Evolutionary conservation across 2,329 filamentous ascomycete species (phyloP).

Genomic region (Ophiocordyceps camponoti-saundersi): DNA sequence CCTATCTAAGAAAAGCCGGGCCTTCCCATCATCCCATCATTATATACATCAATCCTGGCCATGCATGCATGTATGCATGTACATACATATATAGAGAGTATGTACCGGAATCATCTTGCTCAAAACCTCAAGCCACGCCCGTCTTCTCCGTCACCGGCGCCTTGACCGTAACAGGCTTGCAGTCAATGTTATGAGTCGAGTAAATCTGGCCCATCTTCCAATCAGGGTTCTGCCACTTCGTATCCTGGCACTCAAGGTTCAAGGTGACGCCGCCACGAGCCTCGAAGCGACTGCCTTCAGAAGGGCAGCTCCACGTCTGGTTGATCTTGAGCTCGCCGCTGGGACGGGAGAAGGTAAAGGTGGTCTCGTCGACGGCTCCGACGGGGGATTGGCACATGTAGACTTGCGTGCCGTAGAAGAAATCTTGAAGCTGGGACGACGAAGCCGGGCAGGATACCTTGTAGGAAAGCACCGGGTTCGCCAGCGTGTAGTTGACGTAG

Average conservation of each 20-base stretch:
- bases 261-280: constrained; percentile 11
- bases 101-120: neutral
- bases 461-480: constrained; percentile 24
- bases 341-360: constrained; percentile 25
- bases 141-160: constrained; percentile 10
- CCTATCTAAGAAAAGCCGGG: no score
- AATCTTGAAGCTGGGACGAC: constrained; percentile 26
- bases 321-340: constrained; percentile 21
- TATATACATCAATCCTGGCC: no score
- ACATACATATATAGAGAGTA: neutral
- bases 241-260: constrained; percentile 13
- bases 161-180: constrained; percentile 9
- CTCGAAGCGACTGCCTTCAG: constrained; percentile 16
- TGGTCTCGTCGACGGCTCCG: constrained; percentile 10
- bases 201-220: constrained; percentile 15
- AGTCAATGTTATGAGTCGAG: constrained; percentile 12
- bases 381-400: constrained; percentile 26
- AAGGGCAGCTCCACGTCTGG: constrained; percentile 31
- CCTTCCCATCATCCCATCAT: no score
- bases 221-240: constrained; percentile 11
- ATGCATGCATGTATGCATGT: neutral
- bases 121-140: constrained; percentile 8
- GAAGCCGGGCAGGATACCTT: constrained; percentile 19
- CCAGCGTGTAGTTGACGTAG: constrained; percentile 29
- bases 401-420: constrained; percentile 28